Percentiles rank a stretch among this genome's conserved stretches.
Evolutionary conservation across 2,329 filamentous ascomycete genomes (phyloP).

Genomic region (Cladophialophora psammophila): DNA sequence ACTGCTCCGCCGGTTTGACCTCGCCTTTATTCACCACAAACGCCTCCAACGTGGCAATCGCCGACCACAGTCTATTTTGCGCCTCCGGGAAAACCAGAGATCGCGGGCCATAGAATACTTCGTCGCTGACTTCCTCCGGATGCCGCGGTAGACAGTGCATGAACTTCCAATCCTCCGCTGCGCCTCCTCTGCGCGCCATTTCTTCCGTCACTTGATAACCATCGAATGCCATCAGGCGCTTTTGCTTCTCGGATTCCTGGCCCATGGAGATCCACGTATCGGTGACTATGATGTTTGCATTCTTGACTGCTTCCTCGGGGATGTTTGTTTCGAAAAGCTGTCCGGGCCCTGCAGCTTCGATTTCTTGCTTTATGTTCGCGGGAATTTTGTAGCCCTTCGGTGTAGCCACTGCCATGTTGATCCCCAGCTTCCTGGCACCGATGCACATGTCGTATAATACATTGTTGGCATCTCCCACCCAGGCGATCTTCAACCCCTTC

Average conservation of each 20-base stretch:
- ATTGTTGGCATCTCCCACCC: constrained; percentile 97
- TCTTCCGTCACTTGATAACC: constrained; percentile 93
- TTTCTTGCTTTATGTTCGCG: constrained; percentile 73
- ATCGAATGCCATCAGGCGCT: constrained; percentile 79
- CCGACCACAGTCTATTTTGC: constrained; percentile 92
- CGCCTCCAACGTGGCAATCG: constrained; percentile 81
- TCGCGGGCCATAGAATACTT: constrained; percentile 87
- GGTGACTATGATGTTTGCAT: constrained; percentile 89
- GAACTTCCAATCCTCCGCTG: constrained; percentile 91
- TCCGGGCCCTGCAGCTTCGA: constrained; percentile 67
- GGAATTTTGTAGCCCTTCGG: constrained; percentile 86
- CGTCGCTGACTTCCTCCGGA: constrained; percentile 89
- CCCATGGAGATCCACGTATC: constrained; percentile 99
- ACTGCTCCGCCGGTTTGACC: constrained; percentile 53
- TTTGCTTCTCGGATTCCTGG: constrained; percentile 83
- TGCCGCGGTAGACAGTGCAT: constrained; percentile 98
- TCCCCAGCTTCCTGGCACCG: constrained; percentile 83
- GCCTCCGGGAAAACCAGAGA: constrained; percentile 93
- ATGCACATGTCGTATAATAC: constrained; percentile 94
- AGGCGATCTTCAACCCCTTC: constrained; percentile 87
- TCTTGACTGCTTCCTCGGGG: constrained; percentile 83
- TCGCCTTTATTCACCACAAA: constrained; percentile 96
- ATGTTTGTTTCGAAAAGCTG: constrained; percentile 76
- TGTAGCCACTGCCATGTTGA: constrained; percentile 85
- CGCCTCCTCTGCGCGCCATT: constrained; percentile 81